phyloP scores from a whole-genome alignment of 2,329 filamentous ascomycete species.

The Fusarium begoniae region DNA sequence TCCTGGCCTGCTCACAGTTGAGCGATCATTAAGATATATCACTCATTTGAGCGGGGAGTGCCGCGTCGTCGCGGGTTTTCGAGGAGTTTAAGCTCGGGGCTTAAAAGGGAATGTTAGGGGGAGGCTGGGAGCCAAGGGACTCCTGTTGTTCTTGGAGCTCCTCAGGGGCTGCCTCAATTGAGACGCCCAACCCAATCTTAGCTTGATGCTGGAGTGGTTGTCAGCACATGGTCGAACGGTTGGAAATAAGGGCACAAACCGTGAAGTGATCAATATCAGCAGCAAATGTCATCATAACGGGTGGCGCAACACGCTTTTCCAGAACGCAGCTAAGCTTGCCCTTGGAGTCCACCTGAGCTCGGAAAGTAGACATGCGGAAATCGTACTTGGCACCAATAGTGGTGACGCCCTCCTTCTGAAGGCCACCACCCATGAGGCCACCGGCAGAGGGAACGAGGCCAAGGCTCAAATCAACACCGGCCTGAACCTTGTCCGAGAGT shows the following conservation, averaged over 20 bases:
- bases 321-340: conserved; percentile 92
- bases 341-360: conserved; percentile 93
- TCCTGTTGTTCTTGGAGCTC: conserved; percentile 89
- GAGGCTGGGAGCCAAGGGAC: conserved; percentile 58
- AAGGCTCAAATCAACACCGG: conserved; percentile 92
- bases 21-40: conserved; percentile 43
- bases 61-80: conserved; percentile 30
- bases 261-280: conserved; percentile 96
- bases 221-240: background rate
- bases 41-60: conserved; percentile 34
- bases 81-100: conserved; percentile 15
- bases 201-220: conserved; percentile 78
- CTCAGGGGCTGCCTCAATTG: conserved; percentile 85
- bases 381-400: conserved; percentile 97
- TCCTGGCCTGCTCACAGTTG: conserved; percentile 37
- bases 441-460: conserved; percentile 75
- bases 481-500: conserved; percentile 94
- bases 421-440: conserved; percentile 77
- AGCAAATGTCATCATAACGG: conserved; percentile 92
- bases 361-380: conserved; percentile 94
- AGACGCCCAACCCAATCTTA: conserved; percentile 94
- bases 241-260: conserved; percentile 65
- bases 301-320: conserved; percentile 94
- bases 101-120: conserved; percentile 74
- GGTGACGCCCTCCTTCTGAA: conserved; percentile 87